Conservation (phyloP, 345 rosid species). For the Eucalyptus camaldulensis region DNA sequence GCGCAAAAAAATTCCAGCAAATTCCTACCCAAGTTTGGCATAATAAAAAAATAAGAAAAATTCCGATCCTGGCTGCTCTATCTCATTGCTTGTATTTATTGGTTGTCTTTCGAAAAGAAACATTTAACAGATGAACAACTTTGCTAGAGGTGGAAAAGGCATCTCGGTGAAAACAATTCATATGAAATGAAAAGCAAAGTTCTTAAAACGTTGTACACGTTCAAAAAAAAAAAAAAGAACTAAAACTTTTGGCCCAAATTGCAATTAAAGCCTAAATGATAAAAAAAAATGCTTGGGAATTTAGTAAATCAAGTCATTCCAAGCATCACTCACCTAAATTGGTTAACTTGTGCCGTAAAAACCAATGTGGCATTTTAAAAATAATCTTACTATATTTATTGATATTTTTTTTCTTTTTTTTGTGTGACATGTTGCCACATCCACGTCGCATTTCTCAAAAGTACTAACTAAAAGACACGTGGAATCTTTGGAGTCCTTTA, state of each 20-base stretch:
- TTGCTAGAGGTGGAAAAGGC: background rate
- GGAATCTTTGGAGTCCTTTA: background rate
- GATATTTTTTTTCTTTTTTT: too few species aligned
- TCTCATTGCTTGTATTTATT: background rate
- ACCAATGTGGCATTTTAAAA: background rate
- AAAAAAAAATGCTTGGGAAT: background rate
- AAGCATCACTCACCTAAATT: background rate
- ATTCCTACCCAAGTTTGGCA: too few species aligned
- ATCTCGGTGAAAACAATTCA: background rate
- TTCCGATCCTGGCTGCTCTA: too few species aligned
- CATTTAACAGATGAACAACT: background rate
- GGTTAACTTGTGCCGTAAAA: background rate
- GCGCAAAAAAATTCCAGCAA: too few species aligned
- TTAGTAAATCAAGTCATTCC: background rate
- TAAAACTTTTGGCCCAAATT: background rate
- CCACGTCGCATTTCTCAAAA: accelerated
- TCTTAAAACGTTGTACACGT: background rate
- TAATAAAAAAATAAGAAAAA: too few species aligned
- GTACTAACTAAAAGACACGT: accelerated
- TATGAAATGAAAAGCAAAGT: background rate
- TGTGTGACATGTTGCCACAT: accelerated
- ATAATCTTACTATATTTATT: too few species aligned
- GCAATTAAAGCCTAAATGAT: background rate
- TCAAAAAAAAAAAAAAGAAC: background rate
- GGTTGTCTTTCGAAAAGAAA: background rate